Evolutionary conservation across 2,329 filamentous ascomycete genomes (phyloP), one percentile per base, ranked within the genome.

Genomic region (Fusarium tricinctum): DNA sequence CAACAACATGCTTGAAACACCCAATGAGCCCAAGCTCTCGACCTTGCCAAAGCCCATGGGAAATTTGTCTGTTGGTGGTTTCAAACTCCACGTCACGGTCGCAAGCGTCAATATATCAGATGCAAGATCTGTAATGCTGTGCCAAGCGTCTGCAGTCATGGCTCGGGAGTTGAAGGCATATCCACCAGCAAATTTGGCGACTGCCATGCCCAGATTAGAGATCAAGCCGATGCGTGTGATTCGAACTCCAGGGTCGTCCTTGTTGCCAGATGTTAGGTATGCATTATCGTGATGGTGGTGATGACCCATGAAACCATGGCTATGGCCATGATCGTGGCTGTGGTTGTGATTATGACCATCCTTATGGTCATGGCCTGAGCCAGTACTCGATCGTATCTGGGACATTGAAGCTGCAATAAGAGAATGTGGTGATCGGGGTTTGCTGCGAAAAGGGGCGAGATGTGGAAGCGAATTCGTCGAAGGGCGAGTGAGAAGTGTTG

Each of bases 41-140:
- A 99, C 88, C 83, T 99, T 99, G 77, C 96, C 96, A 77, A 97
- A 99, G 3, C 96, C 96, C 74, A 90, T 89, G 3, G 96, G 96
- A 77, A 97, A 99, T 40, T 87, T 87, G 55, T 91, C 86, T 13
- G 92, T 93, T 0, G 96, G 94, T 8, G 93, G 91, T 74, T 92
- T 93, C 63, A 98, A 82, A 62, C 94, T 97, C 89, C 92, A 97
- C 20, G 94, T 95, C 46, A 99, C 94, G 12, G 96, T 99, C 17
- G 93, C 92, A 20, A 99, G 86, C 1, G 96, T 99, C 78, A 97
- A 89, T 73, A 99, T 86, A 79, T 99, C 96, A 53, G 94, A 97
- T 63, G 97, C 93, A 58, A 99, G 88, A 80, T 99, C 96, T 48
- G 95, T 97, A 71, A 98, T 86, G 74, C 94, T 95, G 82, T 99